Evolutionary conservation across 305 asterid genomes (phyloP).

Genomic region (Andrographis paniculata): DNA sequence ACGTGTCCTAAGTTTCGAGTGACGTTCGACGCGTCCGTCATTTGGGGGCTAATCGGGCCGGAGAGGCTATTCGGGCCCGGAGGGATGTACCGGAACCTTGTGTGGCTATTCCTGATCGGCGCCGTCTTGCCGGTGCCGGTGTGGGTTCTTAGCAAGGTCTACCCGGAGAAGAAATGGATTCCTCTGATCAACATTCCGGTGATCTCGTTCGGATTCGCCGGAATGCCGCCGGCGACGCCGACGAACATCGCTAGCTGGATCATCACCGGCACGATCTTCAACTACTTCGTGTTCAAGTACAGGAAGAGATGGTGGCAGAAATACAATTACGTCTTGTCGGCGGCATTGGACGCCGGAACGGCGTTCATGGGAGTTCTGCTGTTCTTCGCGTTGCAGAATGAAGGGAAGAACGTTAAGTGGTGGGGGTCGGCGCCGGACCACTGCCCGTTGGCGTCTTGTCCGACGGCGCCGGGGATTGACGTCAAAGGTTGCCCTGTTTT

Average conservation of each 20-base stretch:
- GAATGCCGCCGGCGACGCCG: slow-evolving; percentile 99
- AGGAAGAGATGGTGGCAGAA: slow-evolving; percentile 87
- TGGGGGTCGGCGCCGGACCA: slow-evolving; percentile 90
- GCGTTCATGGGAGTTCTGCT: slow-evolving; percentile 92
- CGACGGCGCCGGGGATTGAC: slow-evolving; percentile 78
- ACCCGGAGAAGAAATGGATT: slow-evolving; percentile 92
- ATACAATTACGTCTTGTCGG: slow-evolving; percentile 86
- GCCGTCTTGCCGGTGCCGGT: slow-evolving; percentile 85
- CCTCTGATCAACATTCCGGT: slow-evolving; percentile 86
- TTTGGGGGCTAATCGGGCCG: slow-evolving; percentile 93
- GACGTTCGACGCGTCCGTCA: slow-evolving; percentile 84
- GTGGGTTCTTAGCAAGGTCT: slow-evolving; percentile 77
- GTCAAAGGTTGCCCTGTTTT: slow-evolving; percentile 84
- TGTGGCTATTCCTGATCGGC: slow-evolving; percentile 88
- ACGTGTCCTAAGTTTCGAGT: slow-evolving; percentile 91
- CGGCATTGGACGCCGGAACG: slow-evolving; percentile 94
- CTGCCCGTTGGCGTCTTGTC: slow-evolving; percentile 92
- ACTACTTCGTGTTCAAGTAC: slow-evolving; percentile 81
- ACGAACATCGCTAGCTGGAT: slow-evolving; percentile 97
- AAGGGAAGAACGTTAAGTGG: slow-evolving; percentile 74
- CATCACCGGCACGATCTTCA: slow-evolving; percentile 68
- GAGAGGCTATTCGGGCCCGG: slow-evolving; percentile 65
- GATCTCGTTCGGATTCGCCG: slow-evolving; percentile 89
- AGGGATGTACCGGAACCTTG: slow-evolving; percentile 79
- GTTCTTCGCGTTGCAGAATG: slow-evolving; percentile 74